Percentiles rank a stretch among this genome's conserved stretches.
Conservation (phyloP, 1,284 basidiomycete genomes). For the Pseudozyma hubeiensis region DNA sequence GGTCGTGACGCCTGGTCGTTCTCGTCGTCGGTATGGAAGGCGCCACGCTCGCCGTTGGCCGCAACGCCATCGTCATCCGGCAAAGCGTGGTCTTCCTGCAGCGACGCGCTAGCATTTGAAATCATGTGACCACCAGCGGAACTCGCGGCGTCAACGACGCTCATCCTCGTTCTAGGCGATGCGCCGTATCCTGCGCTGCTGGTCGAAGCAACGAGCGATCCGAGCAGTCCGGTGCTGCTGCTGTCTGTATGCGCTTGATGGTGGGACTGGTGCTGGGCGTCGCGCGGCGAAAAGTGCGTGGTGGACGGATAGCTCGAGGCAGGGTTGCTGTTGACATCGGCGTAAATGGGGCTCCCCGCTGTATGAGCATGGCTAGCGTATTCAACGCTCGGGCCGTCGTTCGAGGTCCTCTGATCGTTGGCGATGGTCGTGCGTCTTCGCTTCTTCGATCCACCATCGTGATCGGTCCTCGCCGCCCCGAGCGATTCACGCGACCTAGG, state of each 20-base stretch:
- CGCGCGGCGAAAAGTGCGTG: conserved; percentile 24
- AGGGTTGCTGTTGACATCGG: conserved; percentile 9
- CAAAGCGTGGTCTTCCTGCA: conserved; percentile 6
- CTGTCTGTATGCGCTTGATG: neutral
- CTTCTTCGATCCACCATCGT: conserved; percentile 8
- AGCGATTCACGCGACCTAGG: conserved; percentile 20
- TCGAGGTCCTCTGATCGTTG: neutral
- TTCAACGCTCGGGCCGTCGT: neutral
- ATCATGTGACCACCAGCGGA: neutral
- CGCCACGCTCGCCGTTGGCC: conserved; percentile 5
- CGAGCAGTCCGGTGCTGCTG: conserved; percentile 7
- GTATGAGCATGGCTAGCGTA: conserved; percentile 8
- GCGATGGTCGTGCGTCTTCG: conserved; percentile 16
- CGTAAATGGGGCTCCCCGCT: conserved; percentile 18
- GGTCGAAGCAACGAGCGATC: conserved; percentile 1
- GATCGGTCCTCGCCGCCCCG: neutral
- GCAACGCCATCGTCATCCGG: conserved; percentile 12
- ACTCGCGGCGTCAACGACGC: neutral
- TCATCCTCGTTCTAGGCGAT: conserved; percentile 9
- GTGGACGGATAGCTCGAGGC: conserved; percentile 21
- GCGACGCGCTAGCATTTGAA: neutral
- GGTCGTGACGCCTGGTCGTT: conserved; percentile 29
- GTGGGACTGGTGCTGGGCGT: conserved; percentile 2
- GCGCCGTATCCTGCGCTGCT: neutral
- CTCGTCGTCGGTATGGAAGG: conserved; percentile 32